Percentiles rank a stretch among this genome's conserved stretches.
Evolutionary conservation across 305 asterid genomes (phyloP).

Genomic region (Fraxinus floribunda): DNA sequence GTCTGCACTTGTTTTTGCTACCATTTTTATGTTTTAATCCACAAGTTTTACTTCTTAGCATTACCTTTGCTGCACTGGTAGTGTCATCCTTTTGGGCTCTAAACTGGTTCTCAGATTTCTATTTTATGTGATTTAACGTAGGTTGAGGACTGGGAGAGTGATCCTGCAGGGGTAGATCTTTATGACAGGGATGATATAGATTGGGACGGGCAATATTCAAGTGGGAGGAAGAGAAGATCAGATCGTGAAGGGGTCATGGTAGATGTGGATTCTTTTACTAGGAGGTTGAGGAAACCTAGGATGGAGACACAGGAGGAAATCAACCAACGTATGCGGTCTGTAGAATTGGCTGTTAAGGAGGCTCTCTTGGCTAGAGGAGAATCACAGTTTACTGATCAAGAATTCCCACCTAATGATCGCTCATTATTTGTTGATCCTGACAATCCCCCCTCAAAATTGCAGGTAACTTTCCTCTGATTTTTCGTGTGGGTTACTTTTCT

Average conservation of each 20-base stretch:
- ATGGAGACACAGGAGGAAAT: conserved; percentile 91
- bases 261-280: conserved; percentile 89
- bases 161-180: conserved; percentile 98
- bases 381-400: conserved; percentile 89
- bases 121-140: conserved; percentile 30
- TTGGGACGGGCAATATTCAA: conserved; percentile 99
- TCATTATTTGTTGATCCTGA: conserved; percentile 86
- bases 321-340: conserved; percentile 92
- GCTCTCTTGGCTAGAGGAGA: conserved; percentile 95
- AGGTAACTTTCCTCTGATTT: conserved; percentile 43
- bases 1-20: conserved; percentile 41
- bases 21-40: too few relatives aligned
- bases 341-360: conserved; percentile 95
- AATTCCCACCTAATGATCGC: conserved; percentile 91
- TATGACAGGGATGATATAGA: conserved; percentile 97
- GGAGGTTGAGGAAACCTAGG: conserved; percentile 90
- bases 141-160: conserved; percentile 99
- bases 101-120: conserved; percentile 19
- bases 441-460: conserved; percentile 81
- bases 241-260: conserved; percentile 76
- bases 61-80: conserved; percentile 3
- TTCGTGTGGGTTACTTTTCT: not conserved
- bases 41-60: not conserved
- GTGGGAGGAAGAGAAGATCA: conserved; percentile 94
- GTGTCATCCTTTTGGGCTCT: not conserved